phyloP scores from a whole-genome alignment of 2,329 filamentous ascomycete species.

The Venturia nashicola region DNA sequence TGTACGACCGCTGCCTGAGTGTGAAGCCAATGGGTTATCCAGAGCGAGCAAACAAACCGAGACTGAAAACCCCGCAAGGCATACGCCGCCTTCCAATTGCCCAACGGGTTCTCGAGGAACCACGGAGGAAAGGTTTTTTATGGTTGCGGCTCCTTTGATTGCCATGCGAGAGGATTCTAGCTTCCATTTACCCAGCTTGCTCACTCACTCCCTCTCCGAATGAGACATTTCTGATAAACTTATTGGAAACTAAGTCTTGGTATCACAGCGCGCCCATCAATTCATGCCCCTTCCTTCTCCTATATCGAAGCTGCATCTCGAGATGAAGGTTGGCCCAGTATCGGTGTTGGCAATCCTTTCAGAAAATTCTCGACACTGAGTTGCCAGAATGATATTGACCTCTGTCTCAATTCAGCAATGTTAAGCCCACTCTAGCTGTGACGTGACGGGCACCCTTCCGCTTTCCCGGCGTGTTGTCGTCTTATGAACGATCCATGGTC shows the following conservation, averaged over 20 bases:
- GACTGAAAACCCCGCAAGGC: neutral
- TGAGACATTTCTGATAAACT: neutral
- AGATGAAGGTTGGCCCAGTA: neutral
- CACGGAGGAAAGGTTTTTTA: neutral
- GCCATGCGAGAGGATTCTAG: neutral
- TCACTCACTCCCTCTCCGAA: neutral
- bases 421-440: neutral
- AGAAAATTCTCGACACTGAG: neutral
- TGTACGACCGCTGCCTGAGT: neutral
- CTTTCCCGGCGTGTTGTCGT: neutral
- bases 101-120: neutral
- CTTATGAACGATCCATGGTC: neutral
- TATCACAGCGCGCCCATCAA: neutral
- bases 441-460: too few relatives aligned
- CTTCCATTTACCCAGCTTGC: neutral
- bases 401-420: neutral
- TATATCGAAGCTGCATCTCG: neutral
- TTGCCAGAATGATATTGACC: neutral
- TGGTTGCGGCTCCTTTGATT: neutral
- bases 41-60: neutral
- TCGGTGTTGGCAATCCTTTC: neutral
- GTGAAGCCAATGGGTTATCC: neutral
- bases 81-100: neutral
- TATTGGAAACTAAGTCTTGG: neutral
- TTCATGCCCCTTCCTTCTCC: neutral